phyloP scores from a whole-genome alignment of 257 asterid species.

The Penstemon barbatus region DNA sequence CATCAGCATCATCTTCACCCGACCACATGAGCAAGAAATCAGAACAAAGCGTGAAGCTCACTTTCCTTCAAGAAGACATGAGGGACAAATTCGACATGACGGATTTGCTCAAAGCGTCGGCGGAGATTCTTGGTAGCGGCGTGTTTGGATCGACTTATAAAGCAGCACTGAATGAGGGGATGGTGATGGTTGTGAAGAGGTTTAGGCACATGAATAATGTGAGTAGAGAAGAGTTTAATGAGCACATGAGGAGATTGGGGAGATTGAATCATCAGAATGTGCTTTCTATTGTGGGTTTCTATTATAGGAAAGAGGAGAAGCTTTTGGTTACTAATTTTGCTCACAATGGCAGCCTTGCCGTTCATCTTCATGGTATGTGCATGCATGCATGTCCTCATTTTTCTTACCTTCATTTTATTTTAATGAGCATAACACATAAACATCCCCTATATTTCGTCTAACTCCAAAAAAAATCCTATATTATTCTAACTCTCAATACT shows the following conservation, averaged over 20 bases:
- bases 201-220: constrained; percentile 79
- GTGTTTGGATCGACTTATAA: constrained; percentile 78
- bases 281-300: constrained; percentile 73
- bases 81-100: constrained; percentile 63
- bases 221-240: constrained; percentile 67
- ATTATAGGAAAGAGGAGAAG: constrained; percentile 89
- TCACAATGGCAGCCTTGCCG: constrained; percentile 66
- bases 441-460: too few species aligned
- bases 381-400: background rate
- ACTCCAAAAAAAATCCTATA: too few species aligned
- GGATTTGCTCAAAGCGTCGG: constrained; percentile 83
- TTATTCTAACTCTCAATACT: too few species aligned
- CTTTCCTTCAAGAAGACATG: constrained; percentile 56
- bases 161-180: constrained; percentile 53
- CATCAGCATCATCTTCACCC: constrained; percentile 27
- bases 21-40: constrained; percentile 33
- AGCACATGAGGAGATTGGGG: constrained; percentile 93
- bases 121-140: constrained; percentile 88
- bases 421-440: too few species aligned
- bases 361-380: constrained; percentile 73
- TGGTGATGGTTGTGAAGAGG: constrained; percentile 78
- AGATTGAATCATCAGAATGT: constrained; percentile 61
- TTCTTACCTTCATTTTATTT: too few species aligned
- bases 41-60: constrained; percentile 50
- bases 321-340: constrained; percentile 62